phyloP scores from a whole-genome alignment of 805 yeast species.

The Vanderwaltozyma verrucispora region DNA sequence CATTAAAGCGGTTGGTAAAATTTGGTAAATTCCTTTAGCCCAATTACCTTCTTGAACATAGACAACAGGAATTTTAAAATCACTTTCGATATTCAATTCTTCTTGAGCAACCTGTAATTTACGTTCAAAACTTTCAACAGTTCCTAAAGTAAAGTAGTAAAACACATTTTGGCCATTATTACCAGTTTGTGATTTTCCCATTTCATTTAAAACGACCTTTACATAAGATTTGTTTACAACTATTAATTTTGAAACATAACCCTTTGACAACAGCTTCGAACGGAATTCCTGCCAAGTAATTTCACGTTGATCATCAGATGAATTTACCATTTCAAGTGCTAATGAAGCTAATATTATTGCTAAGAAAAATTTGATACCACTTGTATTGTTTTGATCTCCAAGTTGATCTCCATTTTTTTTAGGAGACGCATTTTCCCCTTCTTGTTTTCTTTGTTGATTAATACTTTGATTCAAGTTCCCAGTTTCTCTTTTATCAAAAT shows the following conservation, averaged over 20 bases:
- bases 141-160: slow-evolving; percentile 70
- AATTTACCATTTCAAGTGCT: slow-evolving; percentile 22
- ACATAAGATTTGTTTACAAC: slow-evolving; percentile 74
- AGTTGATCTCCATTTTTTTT: no score
- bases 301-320: slow-evolving; percentile 35
- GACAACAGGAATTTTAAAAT: slow-evolving; percentile 68
- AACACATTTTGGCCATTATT: slow-evolving; percentile 24
- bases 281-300: slow-evolving; percentile 91
- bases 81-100: slow-evolving; percentile 48
- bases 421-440: slow-evolving; percentile 8
- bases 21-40: slow-evolving; percentile 52
- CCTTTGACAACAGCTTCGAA: slow-evolving; percentile 60
- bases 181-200: slow-evolving; percentile 41
- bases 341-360: slow-evolving; percentile 26
- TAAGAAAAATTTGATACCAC: slow-evolving; percentile 28
- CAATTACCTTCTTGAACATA: slow-evolving; percentile 65
- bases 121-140: slow-evolving; percentile 79
- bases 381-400: slow-evolving; percentile 28
- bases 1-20: slow-evolving; percentile 81
- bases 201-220: slow-evolving; percentile 54
- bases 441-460: background rate
- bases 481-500: slow-evolving; percentile 9
- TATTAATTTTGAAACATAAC: slow-evolving; percentile 59
- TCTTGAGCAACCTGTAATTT: slow-evolving; percentile 68
- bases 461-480: slow-evolving; percentile 4